phyloP scores from a whole-genome alignment of 192 early-diverging fungal genomes.

The Coemansia sp. region DNA sequence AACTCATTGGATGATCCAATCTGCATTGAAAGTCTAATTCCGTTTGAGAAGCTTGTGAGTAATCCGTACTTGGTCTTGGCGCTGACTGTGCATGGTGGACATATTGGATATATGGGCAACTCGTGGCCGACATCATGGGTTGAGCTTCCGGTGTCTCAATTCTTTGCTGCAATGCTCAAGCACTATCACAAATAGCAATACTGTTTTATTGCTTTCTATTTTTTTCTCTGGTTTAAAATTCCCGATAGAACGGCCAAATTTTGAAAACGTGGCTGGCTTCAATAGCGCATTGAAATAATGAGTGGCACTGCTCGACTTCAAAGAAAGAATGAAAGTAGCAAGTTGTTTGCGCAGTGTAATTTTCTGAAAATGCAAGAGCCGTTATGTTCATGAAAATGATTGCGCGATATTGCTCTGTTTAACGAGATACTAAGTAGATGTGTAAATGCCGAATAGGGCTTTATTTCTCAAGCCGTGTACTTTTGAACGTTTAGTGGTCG shows the following conservation, averaged over 20 bases:
- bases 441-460: neutral
- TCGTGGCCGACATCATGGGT: conserved; percentile 51
- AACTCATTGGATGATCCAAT: conserved; percentile 91
- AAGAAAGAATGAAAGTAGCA: neutral
- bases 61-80: conserved; percentile 85
- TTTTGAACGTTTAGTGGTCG: neutral
- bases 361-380: neutral
- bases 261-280: neutral
- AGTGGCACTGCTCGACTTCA: neutral
- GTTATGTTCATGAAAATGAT: neutral
- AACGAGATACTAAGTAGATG: neutral
- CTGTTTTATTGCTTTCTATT: neutral
- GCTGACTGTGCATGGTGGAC: conserved; percentile 79
- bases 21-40: conserved; percentile 64
- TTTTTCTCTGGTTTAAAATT: neutral
- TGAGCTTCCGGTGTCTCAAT: conserved; percentile 48
- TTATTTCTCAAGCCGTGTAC: neutral
- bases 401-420: neutral
- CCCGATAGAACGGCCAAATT: neutral
- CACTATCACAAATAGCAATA: conserved; percentile 13
- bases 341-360: neutral
- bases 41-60: conserved; percentile 65
- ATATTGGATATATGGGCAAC: conserved; percentile 72
- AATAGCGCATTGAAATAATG: neutral
- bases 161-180: conserved; percentile 41